Evolutionary conservation across 2,329 filamentous ascomycete genomes (phyloP).

Genomic region (Ophiostoma angusticollis): DNA sequence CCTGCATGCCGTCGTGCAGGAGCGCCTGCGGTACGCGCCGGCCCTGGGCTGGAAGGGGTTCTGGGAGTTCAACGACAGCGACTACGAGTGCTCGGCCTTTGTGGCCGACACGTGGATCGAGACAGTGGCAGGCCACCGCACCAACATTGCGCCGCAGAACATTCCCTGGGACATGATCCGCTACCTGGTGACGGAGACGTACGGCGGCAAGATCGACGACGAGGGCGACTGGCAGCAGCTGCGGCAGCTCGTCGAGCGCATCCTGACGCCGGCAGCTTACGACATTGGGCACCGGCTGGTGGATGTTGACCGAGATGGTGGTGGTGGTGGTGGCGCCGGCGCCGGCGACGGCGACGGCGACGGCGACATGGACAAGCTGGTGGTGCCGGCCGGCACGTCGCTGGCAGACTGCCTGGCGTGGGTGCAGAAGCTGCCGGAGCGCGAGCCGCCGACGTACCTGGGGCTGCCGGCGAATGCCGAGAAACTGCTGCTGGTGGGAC

Average conservation of each 20-base stretch:
- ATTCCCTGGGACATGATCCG: conserved; percentile 96
- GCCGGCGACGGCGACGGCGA: conserved; percentile 20
- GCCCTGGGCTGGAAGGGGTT: conserved; percentile 95
- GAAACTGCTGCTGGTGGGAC: conserved; percentile 80
- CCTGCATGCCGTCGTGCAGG: conserved; percentile 90
- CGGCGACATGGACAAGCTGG: conserved; percentile 48
- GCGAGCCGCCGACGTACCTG: conserved; percentile 90
- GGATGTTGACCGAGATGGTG: conserved; percentile 43
- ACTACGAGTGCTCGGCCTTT: conserved; percentile 94
- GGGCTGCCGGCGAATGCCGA: conserved; percentile 92
- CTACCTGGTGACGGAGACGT: conserved; percentile 82
- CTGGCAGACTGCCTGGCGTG: conserved; percentile 79
- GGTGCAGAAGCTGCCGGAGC: conserved; percentile 85
- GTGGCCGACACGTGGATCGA: conserved; percentile 96
- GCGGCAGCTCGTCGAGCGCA: conserved; percentile 56
- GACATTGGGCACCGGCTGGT: conserved; percentile 88
- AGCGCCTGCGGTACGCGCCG: conserved; percentile 85
- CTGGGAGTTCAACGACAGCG: conserved; percentile 99
- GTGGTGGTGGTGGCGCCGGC: too few relatives aligned
- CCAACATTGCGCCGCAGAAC: conserved; percentile 85
- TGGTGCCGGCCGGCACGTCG: conserved; percentile 67
- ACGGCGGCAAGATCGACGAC: conserved; percentile 95
- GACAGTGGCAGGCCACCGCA: conserved; percentile 64
- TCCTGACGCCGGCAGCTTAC: conserved; percentile 80
- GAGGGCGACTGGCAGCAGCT: conserved; percentile 70